A percentile compares a stretch with the other conserved stretches of the same genome.
phyloP scores from a whole-genome alignment of 805 yeast genomes.

The Cyberlindnera misumaiensis region DNA sequence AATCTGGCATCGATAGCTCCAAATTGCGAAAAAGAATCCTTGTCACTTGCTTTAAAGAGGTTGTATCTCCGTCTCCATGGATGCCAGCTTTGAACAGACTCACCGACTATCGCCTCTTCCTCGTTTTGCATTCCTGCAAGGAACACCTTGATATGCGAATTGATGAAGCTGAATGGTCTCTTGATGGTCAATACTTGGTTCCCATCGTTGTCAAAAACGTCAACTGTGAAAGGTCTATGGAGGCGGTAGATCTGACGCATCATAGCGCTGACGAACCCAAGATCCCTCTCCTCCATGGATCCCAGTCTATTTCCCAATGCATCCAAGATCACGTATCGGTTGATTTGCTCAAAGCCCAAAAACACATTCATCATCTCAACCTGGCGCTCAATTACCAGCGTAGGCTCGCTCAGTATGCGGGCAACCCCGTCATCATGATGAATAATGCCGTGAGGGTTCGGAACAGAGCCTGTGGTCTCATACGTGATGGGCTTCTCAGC shows the following conservation, averaged over 20 bases:
- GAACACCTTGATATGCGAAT: slow-evolving; percentile 74
- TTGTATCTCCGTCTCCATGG: slow-evolving; percentile 87
- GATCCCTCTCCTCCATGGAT: slow-evolving; percentile 73
- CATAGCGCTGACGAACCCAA: slow-evolving; percentile 46
- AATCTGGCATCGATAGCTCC: slow-evolving; percentile 86
- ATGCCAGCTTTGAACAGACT: slow-evolving; percentile 91
- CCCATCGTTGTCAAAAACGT: slow-evolving; percentile 59
- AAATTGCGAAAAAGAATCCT: slow-evolving; percentile 57
- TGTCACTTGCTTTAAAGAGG: slow-evolving; percentile 45
- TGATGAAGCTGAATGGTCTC: slow-evolving; percentile 82
- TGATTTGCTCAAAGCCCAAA: slow-evolving; percentile 89
- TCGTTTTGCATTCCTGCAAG: slow-evolving; percentile 48
- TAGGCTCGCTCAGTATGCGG: slow-evolving; percentile 66
- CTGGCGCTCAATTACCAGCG: slow-evolving; percentile 80
- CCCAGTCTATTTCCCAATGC: slow-evolving; percentile 72
- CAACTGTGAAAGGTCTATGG: slow-evolving; percentile 81
- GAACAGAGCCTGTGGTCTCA: slow-evolving; percentile 30
- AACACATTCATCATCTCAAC: slow-evolving; percentile 83
- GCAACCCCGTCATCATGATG: slow-evolving; percentile 53
- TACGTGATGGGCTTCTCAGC: slow-evolving; percentile 4
- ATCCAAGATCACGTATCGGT: slow-evolving; percentile 68
- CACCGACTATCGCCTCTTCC: slow-evolving; percentile 58
- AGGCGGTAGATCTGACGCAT: slow-evolving; percentile 76
- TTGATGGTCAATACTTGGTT: slow-evolving; percentile 57
- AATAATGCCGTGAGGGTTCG: slow-evolving; percentile 27